Conservation (phyloP, 2,329 filamentous ascomycete species). For the Sclerotinia borealis region DNA sequence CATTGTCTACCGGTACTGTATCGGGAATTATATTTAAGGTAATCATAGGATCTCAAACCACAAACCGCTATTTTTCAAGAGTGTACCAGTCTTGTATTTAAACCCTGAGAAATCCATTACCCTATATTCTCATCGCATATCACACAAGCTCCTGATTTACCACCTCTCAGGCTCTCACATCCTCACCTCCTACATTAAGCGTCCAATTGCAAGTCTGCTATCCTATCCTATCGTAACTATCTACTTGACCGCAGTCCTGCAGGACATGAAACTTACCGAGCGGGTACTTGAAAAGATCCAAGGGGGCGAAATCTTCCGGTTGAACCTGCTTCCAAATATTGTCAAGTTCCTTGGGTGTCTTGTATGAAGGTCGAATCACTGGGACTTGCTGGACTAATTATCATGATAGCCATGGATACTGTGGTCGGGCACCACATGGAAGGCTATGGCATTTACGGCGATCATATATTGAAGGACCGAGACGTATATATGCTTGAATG, state of each 20-base stretch:
- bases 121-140: too few species aligned
- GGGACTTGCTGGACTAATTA: slow-evolving; percentile 30
- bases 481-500: slow-evolving; percentile 17
- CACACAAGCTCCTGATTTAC: too few species aligned
- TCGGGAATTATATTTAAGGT: too few species aligned
- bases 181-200: not conserved
- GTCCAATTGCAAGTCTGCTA: not conserved
- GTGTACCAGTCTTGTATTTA: too few species aligned
- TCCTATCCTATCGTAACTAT: not conserved
- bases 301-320: not conserved
- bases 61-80: too few species aligned
- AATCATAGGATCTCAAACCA: too few species aligned
- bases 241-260: not conserved
- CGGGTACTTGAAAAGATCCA: not conserved
- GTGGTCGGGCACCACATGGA: slow-evolving; percentile 22
- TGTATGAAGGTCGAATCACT: slow-evolving; percentile 23
- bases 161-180: too few species aligned
- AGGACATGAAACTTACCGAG: not conserved
- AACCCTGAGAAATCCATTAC: too few species aligned
- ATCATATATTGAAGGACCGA: slow-evolving; percentile 13
- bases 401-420: slow-evolving; percentile 22
- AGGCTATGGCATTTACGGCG: slow-evolving; percentile 14
- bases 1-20: too few species aligned
- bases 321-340: slow-evolving; percentile 26
- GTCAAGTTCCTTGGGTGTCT: slow-evolving; percentile 26